Conservation (phyloP, 163 green algal species). For the Scenedesmus sp. region DNA sequence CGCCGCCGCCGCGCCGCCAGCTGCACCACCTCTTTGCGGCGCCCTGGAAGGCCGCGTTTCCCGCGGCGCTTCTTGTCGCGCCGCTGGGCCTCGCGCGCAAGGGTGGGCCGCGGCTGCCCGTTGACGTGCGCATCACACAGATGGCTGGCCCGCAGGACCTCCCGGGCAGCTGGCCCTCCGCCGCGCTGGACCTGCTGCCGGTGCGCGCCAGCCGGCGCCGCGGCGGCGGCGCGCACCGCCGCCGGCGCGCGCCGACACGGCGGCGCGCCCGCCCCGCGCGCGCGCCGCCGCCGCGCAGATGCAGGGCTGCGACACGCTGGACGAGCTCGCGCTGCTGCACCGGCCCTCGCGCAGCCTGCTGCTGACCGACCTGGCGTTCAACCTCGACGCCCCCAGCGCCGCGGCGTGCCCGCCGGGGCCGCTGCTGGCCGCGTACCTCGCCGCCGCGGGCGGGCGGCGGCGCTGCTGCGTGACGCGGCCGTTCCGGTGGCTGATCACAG, state of each 20-base stretch:
- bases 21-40: too few species aligned
- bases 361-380: conserved; percentile 6
- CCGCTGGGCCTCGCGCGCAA: background rate
- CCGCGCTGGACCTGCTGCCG: conserved; percentile 22
- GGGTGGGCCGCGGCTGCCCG: conserved; percentile 4
- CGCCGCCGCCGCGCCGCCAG: too few species aligned
- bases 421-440: background rate
- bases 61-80: conserved; percentile 12
- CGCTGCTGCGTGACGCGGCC: conserved; percentile 33
- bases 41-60: conserved; percentile 32
- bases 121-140: conserved; percentile 31
- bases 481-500: conserved; percentile 29
- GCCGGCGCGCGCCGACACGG: background rate
- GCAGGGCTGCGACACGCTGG: background rate
- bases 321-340: conserved; percentile 11
- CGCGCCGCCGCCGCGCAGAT: background rate
- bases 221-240: background rate
- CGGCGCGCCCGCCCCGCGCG: background rate
- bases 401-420: background rate
- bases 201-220: background rate
- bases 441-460: background rate
- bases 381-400: background rate
- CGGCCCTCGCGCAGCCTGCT: background rate
- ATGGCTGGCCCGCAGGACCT: conserved; percentile 27
- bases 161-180: conserved; percentile 22